Base-by-base conservation (phyloP, 306 rosid species). In the Oxytropis ochrocephala region DNA sequence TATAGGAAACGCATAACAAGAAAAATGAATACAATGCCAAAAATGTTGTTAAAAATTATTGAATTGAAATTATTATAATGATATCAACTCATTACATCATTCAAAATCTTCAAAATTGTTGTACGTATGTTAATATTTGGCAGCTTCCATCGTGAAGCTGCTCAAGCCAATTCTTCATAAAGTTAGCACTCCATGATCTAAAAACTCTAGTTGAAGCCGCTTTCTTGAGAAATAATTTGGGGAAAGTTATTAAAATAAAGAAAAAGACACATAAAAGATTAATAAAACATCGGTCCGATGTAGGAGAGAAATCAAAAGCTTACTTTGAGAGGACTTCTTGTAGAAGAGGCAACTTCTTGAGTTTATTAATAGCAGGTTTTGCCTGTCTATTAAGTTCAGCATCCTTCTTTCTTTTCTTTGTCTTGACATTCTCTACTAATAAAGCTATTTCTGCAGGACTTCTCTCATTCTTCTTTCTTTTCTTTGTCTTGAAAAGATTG, bases 61-160 rank as follows among this genome's bases (percentile, higher is more conserved):
- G n/a, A n/a, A n/a, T n/a, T 5, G 61, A 32, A 70, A 41, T 67
- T 48, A 71, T 13, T 32, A 57, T 65, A 56, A 72, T 13, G 66
- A 19, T 19, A 33, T 59, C 32, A 64, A 69, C 61, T 76, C 61
- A 13, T 33, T 88, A 92, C 98, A 80, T 92, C 96, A 68, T 86
- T 88, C 84, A 92, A 82, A 80, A 92, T 92, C 74, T 61, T 85
- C 89, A 92, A 77, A 77, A 92, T 85, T 75, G 90, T 91, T 0
- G 88, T 86, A 71, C 96, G 89, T 41, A 90, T 92, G 74, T 88
- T 92, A 63, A 90, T 88, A 78, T 88, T 92, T 3, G 96, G 96
- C 76, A 92, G 82, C 96, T 92, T 83, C 96, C 98, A 77, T 92
- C 96, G 12, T 96, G 93, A 51, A 90, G 98, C 6, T 93, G 98